Conservation (phyloP, 164 flowering plant genomes). For the grape (Vitis vinifera) region DNA sequence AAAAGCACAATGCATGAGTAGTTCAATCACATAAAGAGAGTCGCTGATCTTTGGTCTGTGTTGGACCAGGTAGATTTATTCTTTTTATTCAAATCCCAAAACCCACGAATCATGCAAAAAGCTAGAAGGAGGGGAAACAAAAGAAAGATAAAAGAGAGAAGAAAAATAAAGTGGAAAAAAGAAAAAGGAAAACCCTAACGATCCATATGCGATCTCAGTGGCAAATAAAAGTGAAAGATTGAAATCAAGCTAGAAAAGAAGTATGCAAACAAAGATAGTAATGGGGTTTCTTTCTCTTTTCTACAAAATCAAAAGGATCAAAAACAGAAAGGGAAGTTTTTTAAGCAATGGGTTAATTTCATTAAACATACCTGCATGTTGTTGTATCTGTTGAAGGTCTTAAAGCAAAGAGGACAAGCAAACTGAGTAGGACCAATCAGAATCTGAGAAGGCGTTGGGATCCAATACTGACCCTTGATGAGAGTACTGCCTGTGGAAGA, state of each 20-base stretch:
- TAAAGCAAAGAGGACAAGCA: conserved; percentile 94
- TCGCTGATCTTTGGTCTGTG: conserved; percentile 20
- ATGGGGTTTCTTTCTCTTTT: conserved; percentile 22
- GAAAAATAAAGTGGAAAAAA: not conserved
- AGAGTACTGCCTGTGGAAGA: conserved; percentile 29
- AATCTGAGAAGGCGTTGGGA: conserved; percentile 93
- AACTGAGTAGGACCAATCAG: conserved; percentile 96
- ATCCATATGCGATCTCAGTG: conserved; percentile 12
- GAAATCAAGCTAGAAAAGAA: conserved; percentile 28
- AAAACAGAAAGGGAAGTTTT: conserved; percentile 12
- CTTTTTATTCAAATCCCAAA: conserved; percentile 27
- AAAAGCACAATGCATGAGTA: conserved; percentile 33
- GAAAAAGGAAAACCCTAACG: conserved; percentile 21
- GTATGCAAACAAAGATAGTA: conserved; percentile 15
- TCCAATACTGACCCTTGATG: conserved; percentile 93
- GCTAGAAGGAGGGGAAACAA: not conserved
- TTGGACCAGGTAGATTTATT: conserved; percentile 35
- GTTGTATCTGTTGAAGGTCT: conserved; percentile 96
- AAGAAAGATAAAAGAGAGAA: not conserved
- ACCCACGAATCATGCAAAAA: conserved; percentile 26
- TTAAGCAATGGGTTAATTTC: not conserved
- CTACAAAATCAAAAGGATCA: conserved; percentile 21
- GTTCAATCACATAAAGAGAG: conserved; percentile 49
- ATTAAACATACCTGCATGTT: conserved; percentile 76
- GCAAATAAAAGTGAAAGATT: conserved; percentile 24